Evolutionary conservation across 495 filamentous ascomycete species (phyloP).

Genomic region (Corynascus novoguineensis): DNA sequence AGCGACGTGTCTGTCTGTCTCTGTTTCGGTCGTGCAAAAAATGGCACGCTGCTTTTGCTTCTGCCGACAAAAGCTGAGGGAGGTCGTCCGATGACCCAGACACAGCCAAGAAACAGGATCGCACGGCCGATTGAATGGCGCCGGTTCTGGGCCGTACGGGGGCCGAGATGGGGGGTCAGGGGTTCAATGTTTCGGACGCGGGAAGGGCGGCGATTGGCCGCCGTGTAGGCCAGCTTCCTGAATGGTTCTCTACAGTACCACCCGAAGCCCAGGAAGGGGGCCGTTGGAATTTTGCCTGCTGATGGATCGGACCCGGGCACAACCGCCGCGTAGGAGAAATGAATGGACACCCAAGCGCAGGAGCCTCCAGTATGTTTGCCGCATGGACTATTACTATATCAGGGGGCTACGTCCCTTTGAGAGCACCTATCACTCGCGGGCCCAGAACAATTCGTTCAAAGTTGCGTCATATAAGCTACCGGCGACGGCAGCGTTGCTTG

Average conservation of each 20-base stretch:
- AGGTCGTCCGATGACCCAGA: slow-evolving; percentile 2
- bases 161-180: neutral
- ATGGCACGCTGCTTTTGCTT: neutral
- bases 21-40: neutral
- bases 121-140: neutral
- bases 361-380: neutral
- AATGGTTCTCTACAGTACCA: slow-evolving; percentile 1
- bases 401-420: neutral
- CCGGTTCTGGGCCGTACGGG: neutral
- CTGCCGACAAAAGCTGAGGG: neutral
- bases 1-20: neutral
- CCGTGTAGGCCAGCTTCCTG: neutral
- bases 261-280: neutral
- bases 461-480: too few species aligned
- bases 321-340: neutral
- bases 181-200: neutral
- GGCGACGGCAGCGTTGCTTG: neutral
- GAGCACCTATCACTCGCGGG: neutral
- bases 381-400: slow-evolving; percentile 6
- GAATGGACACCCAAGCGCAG: too few species aligned
- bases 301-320: neutral
- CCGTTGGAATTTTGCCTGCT: neutral
- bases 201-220: neutral
- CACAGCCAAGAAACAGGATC: neutral
- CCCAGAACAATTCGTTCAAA: neutral